Percentiles rank a stretch among this genome's conserved stretches.
Evolutionary conservation across 768 basidiomycete genomes (phyloP).

Genomic region (Macrolepiota fuliginosa): DNA sequence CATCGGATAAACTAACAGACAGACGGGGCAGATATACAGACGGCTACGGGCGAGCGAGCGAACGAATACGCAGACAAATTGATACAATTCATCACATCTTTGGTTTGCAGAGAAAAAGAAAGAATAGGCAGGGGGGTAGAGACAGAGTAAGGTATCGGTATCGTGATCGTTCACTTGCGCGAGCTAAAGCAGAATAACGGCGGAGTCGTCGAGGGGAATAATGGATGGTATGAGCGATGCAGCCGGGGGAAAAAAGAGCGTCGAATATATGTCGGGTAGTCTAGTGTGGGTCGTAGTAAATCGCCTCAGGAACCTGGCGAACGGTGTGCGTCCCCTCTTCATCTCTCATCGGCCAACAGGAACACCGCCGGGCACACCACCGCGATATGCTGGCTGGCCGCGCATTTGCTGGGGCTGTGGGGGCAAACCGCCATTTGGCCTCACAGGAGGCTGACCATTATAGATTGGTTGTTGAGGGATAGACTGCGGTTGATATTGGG

Average conservation of each 20-base stretch:
- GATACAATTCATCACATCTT: constrained; percentile 9
- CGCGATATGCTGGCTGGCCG: constrained; percentile 34
- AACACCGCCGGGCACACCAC: constrained; percentile 25
- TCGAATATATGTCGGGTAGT: constrained; percentile 2
- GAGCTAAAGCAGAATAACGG: background rate
- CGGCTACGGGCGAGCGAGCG: constrained; percentile 1
- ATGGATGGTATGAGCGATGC: constrained; percentile 7
- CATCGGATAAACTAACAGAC: constrained; percentile 11
- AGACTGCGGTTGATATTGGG: constrained; percentile 16
- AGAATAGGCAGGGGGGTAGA: background rate
- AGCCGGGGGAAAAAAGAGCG: background rate
- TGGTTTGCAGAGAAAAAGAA: background rate
- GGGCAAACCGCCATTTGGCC: constrained; percentile 17
- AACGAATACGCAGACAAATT: constrained; percentile 2
- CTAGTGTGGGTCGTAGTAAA: constrained; percentile 2
- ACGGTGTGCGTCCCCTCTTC: constrained; percentile 5
- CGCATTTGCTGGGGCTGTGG: constrained; percentile 21
- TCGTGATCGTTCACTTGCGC: constrained; percentile 6
- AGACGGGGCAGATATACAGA: background rate
- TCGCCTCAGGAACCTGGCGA: constrained; percentile 4
- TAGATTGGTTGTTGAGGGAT: constrained; percentile 11
- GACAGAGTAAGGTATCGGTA: constrained; percentile 5
- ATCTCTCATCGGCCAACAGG: constrained; percentile 32
- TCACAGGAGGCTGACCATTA: constrained; percentile 18
- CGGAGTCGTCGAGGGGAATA: background rate